These are phyloP conservation scores for Xanthoconium separans DNA, from an alignment of 1,284 basidiomycete genomes.

Conservation along the genomic window DNA sequence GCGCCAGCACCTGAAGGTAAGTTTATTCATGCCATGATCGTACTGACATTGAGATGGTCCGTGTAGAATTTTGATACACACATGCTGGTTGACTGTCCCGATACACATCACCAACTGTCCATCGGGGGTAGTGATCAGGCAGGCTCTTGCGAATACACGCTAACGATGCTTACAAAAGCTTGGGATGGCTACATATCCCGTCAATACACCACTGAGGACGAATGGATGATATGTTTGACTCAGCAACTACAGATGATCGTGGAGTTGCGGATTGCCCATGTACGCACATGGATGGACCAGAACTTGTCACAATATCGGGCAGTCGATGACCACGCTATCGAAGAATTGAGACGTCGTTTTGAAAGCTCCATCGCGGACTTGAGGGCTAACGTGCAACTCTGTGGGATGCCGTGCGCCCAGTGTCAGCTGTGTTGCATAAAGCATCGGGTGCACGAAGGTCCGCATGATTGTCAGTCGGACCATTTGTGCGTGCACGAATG, in stretches of 20 bases:
- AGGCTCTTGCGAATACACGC: constrained; percentile 28
- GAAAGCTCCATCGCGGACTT: constrained; percentile 44
- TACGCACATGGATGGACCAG: constrained; percentile 47
- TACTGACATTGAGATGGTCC: background rate
- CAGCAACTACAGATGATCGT: constrained; percentile 39
- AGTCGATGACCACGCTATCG: constrained; percentile 39
- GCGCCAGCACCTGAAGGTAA: constrained; percentile 50
- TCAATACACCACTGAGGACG: constrained; percentile 34
- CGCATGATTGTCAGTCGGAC: constrained; percentile 49
- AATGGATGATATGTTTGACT: constrained; percentile 42
- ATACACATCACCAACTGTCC: constrained; percentile 39
- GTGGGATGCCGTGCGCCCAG: constrained; percentile 42
- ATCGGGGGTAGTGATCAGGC: constrained; percentile 27
- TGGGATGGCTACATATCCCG: constrained; percentile 37
- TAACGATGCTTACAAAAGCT: constrained; percentile 30
- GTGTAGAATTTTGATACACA: constrained; percentile 52
- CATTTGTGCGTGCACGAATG: constrained; percentile 48
- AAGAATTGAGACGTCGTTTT: constrained; percentile 44
- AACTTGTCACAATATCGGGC: constrained; percentile 49
- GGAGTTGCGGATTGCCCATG: constrained; percentile 43
- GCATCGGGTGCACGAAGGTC: constrained; percentile 42
- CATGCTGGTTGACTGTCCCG: constrained; percentile 35
- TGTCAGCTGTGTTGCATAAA: constrained; percentile 52
- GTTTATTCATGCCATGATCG: accelerated
- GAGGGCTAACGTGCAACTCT: constrained; percentile 46